Percentiles rank a stretch among this genome's conserved stretches.
phyloP scores from a whole-genome alignment of 768 basidiomycete species.

The Chalciporus sphaerocephalus region DNA sequence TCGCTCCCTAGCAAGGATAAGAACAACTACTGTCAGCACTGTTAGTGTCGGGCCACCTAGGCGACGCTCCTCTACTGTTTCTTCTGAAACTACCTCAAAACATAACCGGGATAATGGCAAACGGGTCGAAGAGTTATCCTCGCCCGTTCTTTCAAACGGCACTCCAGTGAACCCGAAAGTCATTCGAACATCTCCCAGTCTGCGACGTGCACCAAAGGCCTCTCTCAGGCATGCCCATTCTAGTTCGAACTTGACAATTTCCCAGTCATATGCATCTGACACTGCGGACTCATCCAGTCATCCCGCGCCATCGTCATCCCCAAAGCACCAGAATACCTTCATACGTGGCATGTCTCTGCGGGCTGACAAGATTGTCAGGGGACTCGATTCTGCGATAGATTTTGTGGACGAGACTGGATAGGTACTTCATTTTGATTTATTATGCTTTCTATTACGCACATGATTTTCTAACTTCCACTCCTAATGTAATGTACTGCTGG shows the following conservation, averaged over 20 bases:
- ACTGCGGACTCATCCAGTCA: neutral
- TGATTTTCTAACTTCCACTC: neutral
- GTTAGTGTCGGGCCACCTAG: slow-evolving; percentile 24
- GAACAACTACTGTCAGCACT: slow-evolving; percentile 19
- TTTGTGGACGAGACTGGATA: slow-evolving; percentile 34
- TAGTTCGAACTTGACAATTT: slow-evolving; percentile 24
- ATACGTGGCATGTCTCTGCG: slow-evolving; percentile 33
- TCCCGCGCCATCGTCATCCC: slow-evolving; percentile 10
- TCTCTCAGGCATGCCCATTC: slow-evolving; percentile 23
- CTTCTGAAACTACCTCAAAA: slow-evolving; percentile 3
- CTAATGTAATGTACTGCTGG: neutral
- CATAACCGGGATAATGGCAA: slow-evolving; percentile 9
- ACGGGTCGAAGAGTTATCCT: neutral
- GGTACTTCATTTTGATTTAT: neutral
- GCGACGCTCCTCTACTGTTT: slow-evolving; percentile 28
- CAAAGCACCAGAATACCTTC: slow-evolving; percentile 28
- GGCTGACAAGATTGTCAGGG: slow-evolving; percentile 35
- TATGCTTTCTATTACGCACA: neutral
- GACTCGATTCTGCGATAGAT: slow-evolving; percentile 39
- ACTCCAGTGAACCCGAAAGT: neutral
- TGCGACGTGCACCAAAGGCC: neutral
- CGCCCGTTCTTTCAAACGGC: slow-evolving; percentile 1
- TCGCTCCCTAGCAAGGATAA: slow-evolving; percentile 4
- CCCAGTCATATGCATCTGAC: slow-evolving; percentile 10
- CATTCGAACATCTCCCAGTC: neutral